Evolutionary conservation across 352 stramenopile species (phyloP).

Genomic region (Globisporangium middletonii): DNA sequence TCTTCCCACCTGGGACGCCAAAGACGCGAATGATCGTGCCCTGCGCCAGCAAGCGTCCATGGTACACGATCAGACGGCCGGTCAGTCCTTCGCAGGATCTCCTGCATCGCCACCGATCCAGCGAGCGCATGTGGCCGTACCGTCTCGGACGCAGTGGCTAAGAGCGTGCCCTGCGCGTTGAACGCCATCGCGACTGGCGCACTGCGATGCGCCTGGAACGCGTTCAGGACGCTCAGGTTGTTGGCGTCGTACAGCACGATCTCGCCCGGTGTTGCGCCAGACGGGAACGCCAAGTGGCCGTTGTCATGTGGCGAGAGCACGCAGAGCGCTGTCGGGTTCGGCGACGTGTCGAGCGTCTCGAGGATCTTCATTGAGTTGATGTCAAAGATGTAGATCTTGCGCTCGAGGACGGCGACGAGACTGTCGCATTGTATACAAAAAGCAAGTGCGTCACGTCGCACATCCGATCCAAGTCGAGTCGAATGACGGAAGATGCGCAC

Average conservation of each 20-base stretch:
- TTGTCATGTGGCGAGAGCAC: conserved; percentile 84
- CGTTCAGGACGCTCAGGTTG: conserved; percentile 89
- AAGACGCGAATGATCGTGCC: conserved; percentile 98
- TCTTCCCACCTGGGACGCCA: conserved; percentile 87
- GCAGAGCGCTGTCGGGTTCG: conserved; percentile 81
- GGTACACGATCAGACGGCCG: not conserved
- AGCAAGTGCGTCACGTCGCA: not conserved
- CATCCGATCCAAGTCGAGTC: too few species aligned
- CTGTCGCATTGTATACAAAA: conserved; percentile 13
- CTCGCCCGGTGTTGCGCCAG: conserved; percentile 71
- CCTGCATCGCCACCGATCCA: too few species aligned
- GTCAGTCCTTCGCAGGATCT: too few species aligned
- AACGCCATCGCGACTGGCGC: conserved; percentile 88
- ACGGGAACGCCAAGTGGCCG: conserved; percentile 80
- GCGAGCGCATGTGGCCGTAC: conserved; percentile 20
- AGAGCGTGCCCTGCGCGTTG: conserved; percentile 75
- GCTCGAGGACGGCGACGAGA: conserved; percentile 83
- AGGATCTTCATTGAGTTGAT: conserved; percentile 93
- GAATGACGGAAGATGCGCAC: too few species aligned
- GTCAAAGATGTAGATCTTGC: conserved; percentile 92
- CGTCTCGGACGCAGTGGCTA: conserved; percentile 89
- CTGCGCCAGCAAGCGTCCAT: conserved; percentile 21
- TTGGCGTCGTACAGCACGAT: conserved; percentile 92
- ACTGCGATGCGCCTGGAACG: conserved; percentile 84
- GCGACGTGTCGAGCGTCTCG: conserved; percentile 87